A percentile compares a stretch with the other conserved stretches of the same genome.
Evolutionary conservation across 106 monocot species (phyloP).

Genomic region (Amphibolis antarctica): DNA sequence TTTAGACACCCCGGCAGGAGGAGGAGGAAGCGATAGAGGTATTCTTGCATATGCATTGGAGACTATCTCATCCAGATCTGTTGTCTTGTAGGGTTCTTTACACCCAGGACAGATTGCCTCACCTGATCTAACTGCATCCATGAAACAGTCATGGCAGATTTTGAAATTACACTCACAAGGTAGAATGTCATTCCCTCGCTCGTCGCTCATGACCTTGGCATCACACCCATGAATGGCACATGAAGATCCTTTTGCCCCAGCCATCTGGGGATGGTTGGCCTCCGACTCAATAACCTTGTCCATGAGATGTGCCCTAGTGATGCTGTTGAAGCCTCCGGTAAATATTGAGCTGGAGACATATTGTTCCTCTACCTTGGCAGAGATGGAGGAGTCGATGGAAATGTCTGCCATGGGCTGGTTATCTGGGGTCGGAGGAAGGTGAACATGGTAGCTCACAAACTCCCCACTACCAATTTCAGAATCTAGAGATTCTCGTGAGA

Average conservation of each 20-base stretch:
- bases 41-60: conserved; percentile 11
- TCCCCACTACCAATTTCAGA: conserved; percentile 49
- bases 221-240: conserved; percentile 74
- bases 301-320: conserved; percentile 72
- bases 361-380: conserved; percentile 48
- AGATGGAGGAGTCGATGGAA: conserved; percentile 20
- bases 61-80: conserved; percentile 38
- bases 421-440: conserved; percentile 39
- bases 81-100: conserved; percentile 69
- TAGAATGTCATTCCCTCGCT: conserved; percentile 37
- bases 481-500: conserved; percentile 50
- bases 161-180: conserved; percentile 93
- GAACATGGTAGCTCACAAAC: conserved; percentile 53
- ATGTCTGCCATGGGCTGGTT: conserved; percentile 35
- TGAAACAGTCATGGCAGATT: conserved; percentile 71
- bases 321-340: conserved; percentile 86
- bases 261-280: conserved; percentile 49
- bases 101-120: conserved; percentile 67
- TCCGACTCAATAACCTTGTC: conserved; percentile 50
- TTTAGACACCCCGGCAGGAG: conserved; percentile 7
- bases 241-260: conserved; percentile 32
- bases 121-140: conserved; percentile 50
- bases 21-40: conserved; percentile 16
- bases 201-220: conserved; percentile 47
- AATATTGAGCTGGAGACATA: conserved; percentile 77